Evolutionary conservation across 345 rosid genomes (phyloP).

Genomic region (Gossypium raimondii): DNA sequence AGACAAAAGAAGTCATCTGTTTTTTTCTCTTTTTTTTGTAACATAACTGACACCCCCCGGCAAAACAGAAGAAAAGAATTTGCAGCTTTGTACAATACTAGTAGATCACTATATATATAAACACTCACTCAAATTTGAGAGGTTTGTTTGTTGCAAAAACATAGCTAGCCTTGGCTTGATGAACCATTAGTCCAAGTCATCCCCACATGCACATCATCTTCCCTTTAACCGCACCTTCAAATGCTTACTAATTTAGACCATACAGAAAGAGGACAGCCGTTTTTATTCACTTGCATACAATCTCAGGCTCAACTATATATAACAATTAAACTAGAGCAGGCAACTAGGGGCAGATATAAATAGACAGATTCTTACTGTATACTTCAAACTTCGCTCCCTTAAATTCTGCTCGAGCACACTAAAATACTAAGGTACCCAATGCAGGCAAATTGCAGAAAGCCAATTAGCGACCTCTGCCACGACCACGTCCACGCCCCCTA

Average conservation of each 20-base stretch:
- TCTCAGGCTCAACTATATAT: neutral
- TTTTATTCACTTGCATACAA: neutral
- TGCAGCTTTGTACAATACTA: too few relatives aligned
- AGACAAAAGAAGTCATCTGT: too few relatives aligned
- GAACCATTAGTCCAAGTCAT: neutral
- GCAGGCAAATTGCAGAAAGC: neutral
- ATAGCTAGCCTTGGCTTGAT: neutral
- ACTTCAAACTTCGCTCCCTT: neutral
- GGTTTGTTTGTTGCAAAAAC: neutral
- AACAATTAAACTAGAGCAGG: neutral
- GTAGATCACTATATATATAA: too few relatives aligned
- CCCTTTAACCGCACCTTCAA: too few relatives aligned
- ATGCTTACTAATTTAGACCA: constrained; percentile 13
- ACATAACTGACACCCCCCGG: too few relatives aligned
- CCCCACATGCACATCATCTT: neutral
- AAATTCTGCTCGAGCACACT: neutral
- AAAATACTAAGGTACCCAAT: too few relatives aligned
- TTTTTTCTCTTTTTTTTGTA: too few relatives aligned
- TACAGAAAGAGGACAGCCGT: neutral
- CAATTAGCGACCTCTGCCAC: constrained; percentile 20
- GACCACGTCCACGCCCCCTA: too few relatives aligned
- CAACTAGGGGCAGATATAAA: neutral
- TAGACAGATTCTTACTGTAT: neutral
- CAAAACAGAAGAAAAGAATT: too few relatives aligned
- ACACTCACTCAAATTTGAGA: neutral